phyloP scores from a whole-genome alignment of 306 rosid species.

The Vicia faba region DNA sequence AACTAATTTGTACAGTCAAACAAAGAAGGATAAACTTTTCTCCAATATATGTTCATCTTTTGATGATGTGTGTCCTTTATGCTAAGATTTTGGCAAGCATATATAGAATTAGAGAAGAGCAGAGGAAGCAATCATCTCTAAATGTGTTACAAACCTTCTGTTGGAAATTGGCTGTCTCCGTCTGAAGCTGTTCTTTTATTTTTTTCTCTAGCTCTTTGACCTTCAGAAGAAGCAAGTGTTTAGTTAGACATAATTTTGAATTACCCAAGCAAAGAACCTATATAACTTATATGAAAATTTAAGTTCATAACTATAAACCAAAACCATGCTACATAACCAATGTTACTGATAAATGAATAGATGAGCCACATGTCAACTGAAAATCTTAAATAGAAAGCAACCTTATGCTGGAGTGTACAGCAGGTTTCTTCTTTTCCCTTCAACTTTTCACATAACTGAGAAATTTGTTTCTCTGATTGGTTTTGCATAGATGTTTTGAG shows the following conservation, averaged over 20 bases:
- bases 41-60: neutral
- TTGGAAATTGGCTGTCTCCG: conserved; percentile 57
- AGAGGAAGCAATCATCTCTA: conserved; percentile 24
- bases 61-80: conserved; percentile 13
- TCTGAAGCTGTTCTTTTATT: conserved; percentile 62
- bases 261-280: neutral
- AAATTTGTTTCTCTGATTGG: conserved; percentile 73
- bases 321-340: conserved; percentile 10
- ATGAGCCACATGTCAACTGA: conserved; percentile 6
- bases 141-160: conserved; percentile 57
- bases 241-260: conserved; percentile 23
- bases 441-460: conserved; percentile 65
- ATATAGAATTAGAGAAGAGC: conserved; percentile 4
- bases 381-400: conserved; percentile 37
- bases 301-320: neutral
- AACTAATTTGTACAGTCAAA: conserved; percentile 21
- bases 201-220: conserved; percentile 74
- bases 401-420: conserved; percentile 74
- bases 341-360: conserved; percentile 15
- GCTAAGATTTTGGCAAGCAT: neutral
- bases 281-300: too few species aligned
- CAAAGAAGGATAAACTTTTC: conserved; percentile 1
- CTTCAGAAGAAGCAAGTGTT: conserved; percentile 43
- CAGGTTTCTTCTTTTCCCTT: conserved; percentile 74
- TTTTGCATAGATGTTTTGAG: conserved; percentile 57